phyloP scores from a whole-genome alignment of 176 grass and related monocot species.

The Ensete ventricosum region DNA sequence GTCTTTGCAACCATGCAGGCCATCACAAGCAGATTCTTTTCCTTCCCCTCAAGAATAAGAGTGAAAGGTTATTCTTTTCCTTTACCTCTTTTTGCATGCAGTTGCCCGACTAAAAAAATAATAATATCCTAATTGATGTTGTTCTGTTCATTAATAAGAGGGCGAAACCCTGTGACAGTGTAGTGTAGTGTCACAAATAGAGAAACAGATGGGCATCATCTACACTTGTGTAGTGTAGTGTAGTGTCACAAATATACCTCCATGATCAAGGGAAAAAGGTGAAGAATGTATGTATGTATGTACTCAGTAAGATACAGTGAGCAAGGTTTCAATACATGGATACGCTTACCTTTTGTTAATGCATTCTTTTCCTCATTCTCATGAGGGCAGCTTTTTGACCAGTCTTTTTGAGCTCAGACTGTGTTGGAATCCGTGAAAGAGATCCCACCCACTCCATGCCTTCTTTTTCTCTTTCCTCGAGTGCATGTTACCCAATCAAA shows the following conservation, averaged over 20 bases:
- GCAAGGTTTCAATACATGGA: not conserved
- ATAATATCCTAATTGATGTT: too few relatives aligned
- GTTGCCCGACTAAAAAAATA: too few relatives aligned
- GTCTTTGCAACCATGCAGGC: too few relatives aligned
- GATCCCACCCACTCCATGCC: not conserved
- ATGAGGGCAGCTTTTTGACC: not conserved
- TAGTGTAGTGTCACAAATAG: not conserved
- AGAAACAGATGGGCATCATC: too few relatives aligned
- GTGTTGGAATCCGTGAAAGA: not conserved
- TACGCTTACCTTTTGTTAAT: not conserved
- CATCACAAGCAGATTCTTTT: too few relatives aligned
- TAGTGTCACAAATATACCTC: not conserved
- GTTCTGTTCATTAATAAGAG: too few relatives aligned
- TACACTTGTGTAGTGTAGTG: not conserved
- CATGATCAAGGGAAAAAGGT: not conserved
- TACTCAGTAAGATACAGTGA: not conserved
- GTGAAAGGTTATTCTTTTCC: too few relatives aligned
- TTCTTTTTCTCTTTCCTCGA: not conserved
- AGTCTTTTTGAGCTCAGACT: conserved; percentile 7
- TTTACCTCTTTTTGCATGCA: too few relatives aligned
- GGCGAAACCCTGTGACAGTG: too few relatives aligned
- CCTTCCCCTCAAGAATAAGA: too few relatives aligned
- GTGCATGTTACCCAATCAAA: not conserved
- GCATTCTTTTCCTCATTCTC: not conserved
- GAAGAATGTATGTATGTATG: not conserved